A percentile compares a stretch with the other conserved stretches of the same genome.
Conservation (phyloP, 768 basidiomycete genomes). For the Clitopilus hobsonii region DNA sequence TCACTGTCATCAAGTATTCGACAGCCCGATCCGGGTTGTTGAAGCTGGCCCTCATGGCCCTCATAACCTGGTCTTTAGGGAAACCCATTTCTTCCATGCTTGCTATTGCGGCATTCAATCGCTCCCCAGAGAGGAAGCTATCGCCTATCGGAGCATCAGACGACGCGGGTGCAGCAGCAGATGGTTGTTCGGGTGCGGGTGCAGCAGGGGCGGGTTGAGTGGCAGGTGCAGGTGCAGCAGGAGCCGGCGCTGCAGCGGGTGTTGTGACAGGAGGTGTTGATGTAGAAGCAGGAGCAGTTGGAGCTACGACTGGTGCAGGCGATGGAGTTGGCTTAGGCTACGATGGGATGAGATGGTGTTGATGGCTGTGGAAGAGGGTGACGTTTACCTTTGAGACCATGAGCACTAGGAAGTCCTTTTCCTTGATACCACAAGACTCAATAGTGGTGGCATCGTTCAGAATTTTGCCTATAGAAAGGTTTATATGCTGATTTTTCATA, state of each 20-base stretch:
- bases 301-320: conserved; percentile 25
- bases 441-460: conserved; percentile 85
- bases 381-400: conserved; percentile 90
- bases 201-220: conserved; percentile 12
- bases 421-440: conserved; percentile 87
- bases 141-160: conserved; percentile 38
- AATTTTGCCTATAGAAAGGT: conserved; percentile 68
- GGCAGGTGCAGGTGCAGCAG: conserved; percentile 29
- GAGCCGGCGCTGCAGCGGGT: conserved; percentile 13
- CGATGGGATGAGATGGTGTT: conserved; percentile 14
- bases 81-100: conserved; percentile 97
- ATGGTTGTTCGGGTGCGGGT: conserved; percentile 24
- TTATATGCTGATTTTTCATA: background rate
- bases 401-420: conserved; percentile 98
- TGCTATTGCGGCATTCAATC: conserved; percentile 69
- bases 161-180: conserved; percentile 27
- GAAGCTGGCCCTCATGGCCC: conserved; percentile 87
- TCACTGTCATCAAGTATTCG: conserved; percentile 95
- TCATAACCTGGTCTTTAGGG: conserved; percentile 73
- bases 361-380: conserved; percentile 8
- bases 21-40: conserved; percentile 98
- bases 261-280: conserved; percentile 19
- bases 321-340: conserved; percentile 16
- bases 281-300: conserved; percentile 26
- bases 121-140: conserved; percentile 71